Percentiles rank a stretch among this genome's conserved stretches.
Evolutionary conservation across 768 basidiomycete genomes (phyloP).

Genomic region (Ramaria sp.): DNA sequence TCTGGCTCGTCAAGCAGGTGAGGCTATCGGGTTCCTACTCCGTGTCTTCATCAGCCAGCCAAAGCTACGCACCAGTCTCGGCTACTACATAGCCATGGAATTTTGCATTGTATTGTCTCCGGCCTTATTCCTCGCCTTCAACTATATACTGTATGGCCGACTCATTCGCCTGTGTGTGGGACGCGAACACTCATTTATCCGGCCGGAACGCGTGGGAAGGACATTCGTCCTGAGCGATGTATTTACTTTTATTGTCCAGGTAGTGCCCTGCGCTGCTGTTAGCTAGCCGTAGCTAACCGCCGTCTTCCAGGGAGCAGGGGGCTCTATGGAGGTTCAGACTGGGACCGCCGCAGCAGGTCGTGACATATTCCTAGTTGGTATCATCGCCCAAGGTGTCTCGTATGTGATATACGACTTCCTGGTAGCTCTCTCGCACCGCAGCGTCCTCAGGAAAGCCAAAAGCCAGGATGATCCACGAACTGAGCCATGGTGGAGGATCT

Average conservation of each 20-base stretch:
- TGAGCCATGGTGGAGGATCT: slow-evolving; percentile 13
- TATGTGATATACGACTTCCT: slow-evolving; percentile 17
- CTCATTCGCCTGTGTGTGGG: slow-evolving; percentile 16
- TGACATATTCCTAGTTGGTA: slow-evolving; percentile 19
- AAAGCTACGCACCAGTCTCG: slow-evolving; percentile 13
- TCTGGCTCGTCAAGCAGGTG: neutral
- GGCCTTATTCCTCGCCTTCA: slow-evolving; percentile 22
- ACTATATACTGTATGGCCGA: slow-evolving; percentile 24
- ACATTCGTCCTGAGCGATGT: slow-evolving; percentile 21
- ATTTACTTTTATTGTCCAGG: slow-evolving; percentile 20
- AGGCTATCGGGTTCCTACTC: neutral
- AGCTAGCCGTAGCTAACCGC: neutral
- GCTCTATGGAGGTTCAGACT: slow-evolving; percentile 11
- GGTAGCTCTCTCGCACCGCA: slow-evolving; percentile 8
- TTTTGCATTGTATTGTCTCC: slow-evolving; percentile 18
- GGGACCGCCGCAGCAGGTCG: neutral
- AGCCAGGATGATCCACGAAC: neutral
- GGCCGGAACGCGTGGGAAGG: slow-evolving; percentile 16
- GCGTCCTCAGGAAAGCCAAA: slow-evolving; percentile 10
- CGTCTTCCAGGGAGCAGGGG: slow-evolving; percentile 16
- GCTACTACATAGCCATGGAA: slow-evolving; percentile 15
- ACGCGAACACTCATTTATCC: slow-evolving; percentile 16
- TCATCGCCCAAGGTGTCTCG: slow-evolving; percentile 18
- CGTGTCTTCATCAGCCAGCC: neutral
- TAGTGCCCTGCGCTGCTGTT: neutral